A percentile compares a stretch with the other conserved stretches of the same genome.
Conservation (phyloP, 108 stramenopile genomes). For the Nannochloropsis granulata region DNA sequence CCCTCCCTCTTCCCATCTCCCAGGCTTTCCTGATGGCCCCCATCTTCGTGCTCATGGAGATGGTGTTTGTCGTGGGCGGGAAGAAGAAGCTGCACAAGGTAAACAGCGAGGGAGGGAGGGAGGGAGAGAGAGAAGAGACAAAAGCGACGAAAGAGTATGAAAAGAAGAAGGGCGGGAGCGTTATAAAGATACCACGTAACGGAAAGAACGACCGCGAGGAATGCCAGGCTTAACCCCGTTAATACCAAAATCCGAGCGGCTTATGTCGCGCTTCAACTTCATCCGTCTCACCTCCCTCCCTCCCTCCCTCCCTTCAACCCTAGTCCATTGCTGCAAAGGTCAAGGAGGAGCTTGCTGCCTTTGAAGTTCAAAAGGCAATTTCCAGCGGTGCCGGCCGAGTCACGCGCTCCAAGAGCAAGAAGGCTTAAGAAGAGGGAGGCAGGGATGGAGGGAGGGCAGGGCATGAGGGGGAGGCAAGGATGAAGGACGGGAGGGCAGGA, state of each 20-base stretch:
- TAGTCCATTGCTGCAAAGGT: background rate
- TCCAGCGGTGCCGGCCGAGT: background rate
- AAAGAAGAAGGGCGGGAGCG: too few species aligned
- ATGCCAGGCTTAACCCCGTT: too few species aligned
- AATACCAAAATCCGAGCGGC: too few species aligned
- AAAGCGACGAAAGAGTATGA: background rate
- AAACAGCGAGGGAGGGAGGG: background rate
- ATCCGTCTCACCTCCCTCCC: background rate
- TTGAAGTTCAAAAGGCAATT: background rate
- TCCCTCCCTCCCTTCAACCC: background rate
- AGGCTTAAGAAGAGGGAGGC: background rate
- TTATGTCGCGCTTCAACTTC: too few species aligned
- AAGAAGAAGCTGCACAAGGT: background rate
- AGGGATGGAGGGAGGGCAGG: too few species aligned
- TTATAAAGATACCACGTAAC: too few species aligned
- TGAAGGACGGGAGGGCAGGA: too few species aligned
- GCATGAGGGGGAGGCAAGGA: too few species aligned
- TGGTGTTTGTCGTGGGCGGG: background rate
- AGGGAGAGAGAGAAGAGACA: background rate
- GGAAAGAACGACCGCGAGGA: too few species aligned
- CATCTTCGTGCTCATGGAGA: constrained; percentile 16
- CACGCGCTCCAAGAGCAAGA: background rate
- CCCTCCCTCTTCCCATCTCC: background rate
- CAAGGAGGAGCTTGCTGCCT: background rate
- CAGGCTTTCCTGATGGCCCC: constrained; percentile 10